Conservation (phyloP, 352 stramenopile species). For the Phytophthora melonis region DNA sequence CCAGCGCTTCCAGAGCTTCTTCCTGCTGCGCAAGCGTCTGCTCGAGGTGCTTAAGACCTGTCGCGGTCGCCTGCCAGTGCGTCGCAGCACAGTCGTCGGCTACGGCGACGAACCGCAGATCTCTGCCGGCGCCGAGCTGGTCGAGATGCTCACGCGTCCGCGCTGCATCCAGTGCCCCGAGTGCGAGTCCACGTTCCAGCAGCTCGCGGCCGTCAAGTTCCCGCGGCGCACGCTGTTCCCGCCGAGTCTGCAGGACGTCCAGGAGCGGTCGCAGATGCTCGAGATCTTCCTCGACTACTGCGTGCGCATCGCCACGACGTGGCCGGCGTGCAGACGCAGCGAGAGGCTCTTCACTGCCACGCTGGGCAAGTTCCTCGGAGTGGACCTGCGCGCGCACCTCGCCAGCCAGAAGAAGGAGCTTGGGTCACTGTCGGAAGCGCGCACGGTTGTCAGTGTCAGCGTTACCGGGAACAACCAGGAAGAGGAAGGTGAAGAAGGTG, state of each 20-base stretch:
- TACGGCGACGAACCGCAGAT: constrained; percentile 14
- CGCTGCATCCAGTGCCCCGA: constrained; percentile 43
- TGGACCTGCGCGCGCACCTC: constrained; percentile 49
- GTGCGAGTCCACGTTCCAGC: constrained; percentile 48
- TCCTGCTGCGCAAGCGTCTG: constrained; percentile 58
- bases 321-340: constrained; percentile 61
- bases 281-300: constrained; percentile 61
- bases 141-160: constrained; percentile 37
- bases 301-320: constrained; percentile 46
- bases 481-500: constrained; percentile 8
- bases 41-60: constrained; percentile 58
- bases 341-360: constrained; percentile 47
- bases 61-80: constrained; percentile 31
- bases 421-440: constrained; percentile 15
- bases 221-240: constrained; percentile 62
- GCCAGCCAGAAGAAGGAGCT: constrained; percentile 24
- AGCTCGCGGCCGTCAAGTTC: constrained; percentile 56
- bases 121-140: constrained; percentile 34
- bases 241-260: constrained; percentile 53
- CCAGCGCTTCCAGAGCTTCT: constrained; percentile 71
- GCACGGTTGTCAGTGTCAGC: constrained; percentile 5
- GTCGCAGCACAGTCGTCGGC: constrained; percentile 25
- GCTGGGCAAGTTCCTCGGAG: constrained; percentile 63
- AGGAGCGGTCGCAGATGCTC: constrained; percentile 56
- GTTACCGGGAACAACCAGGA: neutral